phyloP scores from a whole-genome alignment of 2,329 filamentous ascomycete species.

The Sordariomycetes sp. region DNA sequence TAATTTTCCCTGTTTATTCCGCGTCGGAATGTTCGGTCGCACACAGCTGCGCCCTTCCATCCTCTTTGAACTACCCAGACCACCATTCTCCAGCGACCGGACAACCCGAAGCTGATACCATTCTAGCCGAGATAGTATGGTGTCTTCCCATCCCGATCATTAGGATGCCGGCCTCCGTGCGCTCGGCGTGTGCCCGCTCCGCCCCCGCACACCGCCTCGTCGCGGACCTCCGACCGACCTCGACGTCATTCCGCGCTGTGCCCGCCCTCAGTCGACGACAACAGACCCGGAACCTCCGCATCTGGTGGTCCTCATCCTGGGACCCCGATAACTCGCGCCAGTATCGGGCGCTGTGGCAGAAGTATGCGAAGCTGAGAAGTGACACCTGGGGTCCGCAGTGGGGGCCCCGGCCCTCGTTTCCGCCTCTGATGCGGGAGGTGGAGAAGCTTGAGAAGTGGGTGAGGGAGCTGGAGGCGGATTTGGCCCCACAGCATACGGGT shows the following conservation, averaged over 20 bases:
- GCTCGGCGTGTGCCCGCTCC: background rate
- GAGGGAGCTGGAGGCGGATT: background rate
- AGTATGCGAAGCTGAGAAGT: background rate
- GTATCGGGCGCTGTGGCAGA: background rate
- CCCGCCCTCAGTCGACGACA: background rate
- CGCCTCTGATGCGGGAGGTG: background rate
- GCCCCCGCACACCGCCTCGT: background rate
- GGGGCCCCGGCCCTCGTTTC: background rate
- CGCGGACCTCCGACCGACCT: background rate
- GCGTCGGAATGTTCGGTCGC: background rate
- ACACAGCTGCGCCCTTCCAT: background rate
- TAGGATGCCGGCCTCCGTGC: conserved; percentile 2
- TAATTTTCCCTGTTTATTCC: background rate
- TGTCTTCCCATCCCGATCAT: background rate
- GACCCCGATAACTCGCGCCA: background rate
- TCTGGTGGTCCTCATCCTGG: conserved; percentile 1
- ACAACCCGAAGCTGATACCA: background rate
- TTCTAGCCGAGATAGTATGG: conserved; percentile 1
- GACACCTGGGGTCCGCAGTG: background rate
- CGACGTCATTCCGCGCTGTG: background rate
- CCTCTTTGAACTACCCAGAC: background rate
- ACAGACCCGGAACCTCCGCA: background rate
- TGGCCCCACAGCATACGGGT: background rate
- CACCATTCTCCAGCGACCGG: background rate
- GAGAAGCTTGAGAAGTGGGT: background rate